Evolutionary conservation across 805 yeast genomes (phyloP).

Genomic region (Yamadazyma tumulicola): DNA sequence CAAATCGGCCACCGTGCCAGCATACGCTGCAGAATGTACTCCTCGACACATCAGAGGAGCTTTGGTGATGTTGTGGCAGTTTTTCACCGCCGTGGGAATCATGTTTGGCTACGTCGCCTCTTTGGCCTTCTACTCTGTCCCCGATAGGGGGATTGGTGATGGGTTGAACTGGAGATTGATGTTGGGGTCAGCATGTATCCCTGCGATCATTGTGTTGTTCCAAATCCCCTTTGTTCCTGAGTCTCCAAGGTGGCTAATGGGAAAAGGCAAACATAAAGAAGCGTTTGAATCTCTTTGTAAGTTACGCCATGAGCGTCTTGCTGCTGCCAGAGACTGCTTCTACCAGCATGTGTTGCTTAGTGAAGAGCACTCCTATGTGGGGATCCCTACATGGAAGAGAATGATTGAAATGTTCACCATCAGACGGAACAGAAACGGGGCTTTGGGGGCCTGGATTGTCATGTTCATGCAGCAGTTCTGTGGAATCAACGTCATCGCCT

Average conservation of each 20-base stretch:
- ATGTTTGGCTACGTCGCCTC: conserved; percentile 62
- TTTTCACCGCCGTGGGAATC: conserved; percentile 72
- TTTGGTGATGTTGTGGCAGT: conserved; percentile 69
- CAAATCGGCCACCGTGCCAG: conserved; percentile 65
- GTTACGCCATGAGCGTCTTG: conserved; percentile 45
- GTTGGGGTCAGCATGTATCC: conserved; percentile 61
- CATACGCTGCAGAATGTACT: conserved; percentile 60
- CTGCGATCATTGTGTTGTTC: conserved; percentile 50
- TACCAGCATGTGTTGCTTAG: conserved; percentile 54
- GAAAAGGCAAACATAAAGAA: conserved; percentile 44
- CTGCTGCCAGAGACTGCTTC: conserved; percentile 66
- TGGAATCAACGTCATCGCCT: conserved; percentile 85
- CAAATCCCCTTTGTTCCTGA: conserved; percentile 60
- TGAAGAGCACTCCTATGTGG: conserved; percentile 55
- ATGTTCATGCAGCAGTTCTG: conserved; percentile 92
- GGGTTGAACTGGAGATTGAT: conserved; percentile 59
- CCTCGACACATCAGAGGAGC: conserved; percentile 62
- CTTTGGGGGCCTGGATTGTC: conserved; percentile 73
- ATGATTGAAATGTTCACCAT: conserved; percentile 59
- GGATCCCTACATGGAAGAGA: conserved; percentile 43
- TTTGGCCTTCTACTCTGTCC: conserved; percentile 56
- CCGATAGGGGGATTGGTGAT: conserved; percentile 40
- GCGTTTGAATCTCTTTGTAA: conserved; percentile 48
- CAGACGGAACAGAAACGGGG: conserved; percentile 81
- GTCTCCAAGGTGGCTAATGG: conserved; percentile 68